Base-by-base conservation (phyloP, 1,139 yeast species). In the Candida buenavistaensis region DNA sequence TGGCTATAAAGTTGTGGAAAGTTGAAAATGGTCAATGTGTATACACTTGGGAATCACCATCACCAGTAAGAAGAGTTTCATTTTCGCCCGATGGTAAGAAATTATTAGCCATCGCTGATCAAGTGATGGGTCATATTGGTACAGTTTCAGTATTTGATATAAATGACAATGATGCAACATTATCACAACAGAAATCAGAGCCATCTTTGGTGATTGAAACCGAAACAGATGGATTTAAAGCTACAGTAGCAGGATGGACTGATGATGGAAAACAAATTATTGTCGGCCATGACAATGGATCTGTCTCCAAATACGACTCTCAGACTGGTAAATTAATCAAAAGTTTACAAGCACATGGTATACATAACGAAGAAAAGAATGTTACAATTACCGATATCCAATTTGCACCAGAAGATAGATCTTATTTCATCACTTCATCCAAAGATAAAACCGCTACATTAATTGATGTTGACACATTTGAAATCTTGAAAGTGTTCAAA, bases 61-160 rank as follows among this genome's bases (percentile, higher is more conserved):
- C 96, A 28, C 95, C 97, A 22, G 94, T 87, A 36, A 85, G 94
- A 70, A 78, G 92, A 60, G 96, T 89, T 37, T 90, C 88, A 52
- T 86, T 92, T 53, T 78, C 87, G 21, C 88, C 92, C 37, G 81
- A 81, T 52, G 83, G 84, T 47, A 67, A 69, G 42, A 73, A 72
- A 56, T 68, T 90, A 39, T 72, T 90, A 51, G 85, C 86, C 15
- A 81, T 92, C 30, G 82, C 95, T 33, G 97, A 90, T 59, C 89
- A 86, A 58, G 95, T 88, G 49, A 89, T 92, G 96, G 95, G 96
- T 34, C 80, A 80, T 59, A 74, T 72, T 40, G 96, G 97, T 59
- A 75, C 89, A 32, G 76, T 92, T 42, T 66, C 78, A 41, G 72
- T 90, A 20, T 88, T 72, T 59, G 74, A 80, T 39, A 62, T 92